A percentile compares a stretch with the other conserved stretches of the same genome.
These are phyloP conservation scores for Eucalyptus sp. DNA, from an alignment of 345 rosid genomes.

Conservation along the genomic window DNA sequence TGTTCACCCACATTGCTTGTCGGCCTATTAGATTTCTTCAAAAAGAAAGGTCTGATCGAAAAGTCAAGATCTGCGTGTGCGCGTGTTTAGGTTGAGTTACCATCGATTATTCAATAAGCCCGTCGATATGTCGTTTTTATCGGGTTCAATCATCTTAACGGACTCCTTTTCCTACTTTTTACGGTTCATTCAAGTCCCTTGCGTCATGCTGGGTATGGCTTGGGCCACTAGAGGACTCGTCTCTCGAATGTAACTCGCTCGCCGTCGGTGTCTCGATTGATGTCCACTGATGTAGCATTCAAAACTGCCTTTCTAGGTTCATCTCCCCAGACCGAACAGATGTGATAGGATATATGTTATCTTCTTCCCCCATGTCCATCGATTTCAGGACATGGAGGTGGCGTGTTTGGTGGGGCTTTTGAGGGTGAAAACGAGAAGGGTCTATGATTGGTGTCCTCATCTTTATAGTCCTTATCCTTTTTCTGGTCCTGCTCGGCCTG, in stretches of 20 bases:
- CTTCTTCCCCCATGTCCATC: neutral
- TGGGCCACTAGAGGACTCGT: neutral
- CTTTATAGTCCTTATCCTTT: neutral
- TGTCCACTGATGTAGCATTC: neutral
- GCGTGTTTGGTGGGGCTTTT: neutral
- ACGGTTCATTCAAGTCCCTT: neutral
- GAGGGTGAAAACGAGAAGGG: neutral
- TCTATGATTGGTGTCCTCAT: neutral
- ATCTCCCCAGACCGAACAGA: neutral
- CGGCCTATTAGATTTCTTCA: neutral
- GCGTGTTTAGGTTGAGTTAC: neutral
- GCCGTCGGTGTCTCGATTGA: neutral
- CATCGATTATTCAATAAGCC: neutral
- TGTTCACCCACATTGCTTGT: neutral
- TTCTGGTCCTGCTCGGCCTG: neutral
- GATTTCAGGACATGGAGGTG: neutral
- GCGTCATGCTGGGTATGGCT: neutral
- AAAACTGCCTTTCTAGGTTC: neutral
- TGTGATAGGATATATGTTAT: neutral
- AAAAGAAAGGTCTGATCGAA: neutral
- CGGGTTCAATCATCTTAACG: neutral
- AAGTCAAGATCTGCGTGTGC: neutral
- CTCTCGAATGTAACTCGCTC: neutral
- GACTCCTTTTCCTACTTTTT: neutral
- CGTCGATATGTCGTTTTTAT: neutral